phyloP scores from a whole-genome alignment of 176 grass and related monocot genomes.

The Aegilops sharonensis region DNA sequence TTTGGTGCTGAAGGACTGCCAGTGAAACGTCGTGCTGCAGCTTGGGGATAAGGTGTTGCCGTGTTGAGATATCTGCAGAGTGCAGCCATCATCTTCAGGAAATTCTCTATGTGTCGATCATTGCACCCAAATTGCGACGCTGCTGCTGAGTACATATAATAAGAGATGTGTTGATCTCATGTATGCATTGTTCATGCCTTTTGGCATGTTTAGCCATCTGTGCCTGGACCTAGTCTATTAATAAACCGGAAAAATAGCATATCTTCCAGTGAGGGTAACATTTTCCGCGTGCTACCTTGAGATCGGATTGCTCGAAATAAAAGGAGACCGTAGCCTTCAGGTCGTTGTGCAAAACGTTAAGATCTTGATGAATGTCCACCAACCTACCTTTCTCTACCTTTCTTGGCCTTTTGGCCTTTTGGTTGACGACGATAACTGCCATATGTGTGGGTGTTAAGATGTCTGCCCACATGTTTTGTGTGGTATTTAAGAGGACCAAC shows the following conservation, averaged over 20 bases:
- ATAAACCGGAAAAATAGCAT: background rate
- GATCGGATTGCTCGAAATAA: background rate
- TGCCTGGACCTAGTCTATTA: background rate
- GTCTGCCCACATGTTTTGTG: too few relatives aligned
- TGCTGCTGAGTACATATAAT: constrained; percentile 1
- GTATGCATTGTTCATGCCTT: background rate
- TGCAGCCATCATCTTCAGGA: background rate
- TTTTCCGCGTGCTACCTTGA: background rate
- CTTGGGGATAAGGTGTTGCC: background rate
- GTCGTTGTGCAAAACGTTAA: background rate
- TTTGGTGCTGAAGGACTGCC: background rate
- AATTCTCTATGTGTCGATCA: background rate
- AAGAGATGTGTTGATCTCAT: constrained; percentile 6
- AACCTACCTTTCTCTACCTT: constrained; percentile 25
- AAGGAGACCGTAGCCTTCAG: background rate
- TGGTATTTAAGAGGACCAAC: too few relatives aligned
- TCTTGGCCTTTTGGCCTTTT: constrained; percentile 48
- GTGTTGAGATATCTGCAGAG: background rate
- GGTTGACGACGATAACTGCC: too few relatives aligned
- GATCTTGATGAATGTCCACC: background rate
- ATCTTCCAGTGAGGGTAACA: background rate
- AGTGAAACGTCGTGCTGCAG: background rate
- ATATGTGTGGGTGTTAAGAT: too few relatives aligned
- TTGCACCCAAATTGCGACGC: background rate
- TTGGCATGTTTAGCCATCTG: background rate